A percentile compares a stretch with the other conserved stretches of the same genome.
Conservation (phyloP, 345 rosid species). For the Populus tremula region DNA sequence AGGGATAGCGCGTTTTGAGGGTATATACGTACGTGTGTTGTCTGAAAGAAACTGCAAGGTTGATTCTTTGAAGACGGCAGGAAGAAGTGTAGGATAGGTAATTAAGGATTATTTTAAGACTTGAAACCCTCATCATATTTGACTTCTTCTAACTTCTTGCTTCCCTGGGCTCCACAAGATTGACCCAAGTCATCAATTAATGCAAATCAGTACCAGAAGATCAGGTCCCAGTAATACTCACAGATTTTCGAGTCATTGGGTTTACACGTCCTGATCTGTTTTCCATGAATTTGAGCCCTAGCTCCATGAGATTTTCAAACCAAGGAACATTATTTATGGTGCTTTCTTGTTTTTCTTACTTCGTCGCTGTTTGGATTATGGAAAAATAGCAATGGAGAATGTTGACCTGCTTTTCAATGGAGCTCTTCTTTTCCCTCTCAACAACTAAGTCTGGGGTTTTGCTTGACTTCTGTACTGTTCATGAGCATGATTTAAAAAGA, state of each 20-base stretch:
- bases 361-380: background rate
- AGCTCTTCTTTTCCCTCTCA: background rate
- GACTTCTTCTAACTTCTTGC: background rate
- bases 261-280: too few species aligned
- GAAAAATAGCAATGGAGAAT: background rate
- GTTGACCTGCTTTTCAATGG: background rate
- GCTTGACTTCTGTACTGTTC: too few species aligned
- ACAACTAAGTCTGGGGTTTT: background rate
- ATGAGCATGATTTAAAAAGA: too few species aligned
- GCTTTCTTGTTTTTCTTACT: background rate
- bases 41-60: conserved; percentile 25
- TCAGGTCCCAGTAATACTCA: background rate
- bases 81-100: background rate
- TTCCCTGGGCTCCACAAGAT: background rate
- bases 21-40: background rate
- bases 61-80: conserved; percentile 25
- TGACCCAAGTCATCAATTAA: background rate
- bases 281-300: too few species aligned
- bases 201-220: background rate
- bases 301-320: too few species aligned
- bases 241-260: too few species aligned
- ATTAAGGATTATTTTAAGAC: background rate
- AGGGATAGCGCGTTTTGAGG: conserved; percentile 22
- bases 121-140: background rate
- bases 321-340: too few species aligned